Evolutionary conservation across 495 filamentous ascomycete species (phyloP), one percentile per base, ranked within the genome.

Genomic region (Trichoderma gamsii): DNA sequence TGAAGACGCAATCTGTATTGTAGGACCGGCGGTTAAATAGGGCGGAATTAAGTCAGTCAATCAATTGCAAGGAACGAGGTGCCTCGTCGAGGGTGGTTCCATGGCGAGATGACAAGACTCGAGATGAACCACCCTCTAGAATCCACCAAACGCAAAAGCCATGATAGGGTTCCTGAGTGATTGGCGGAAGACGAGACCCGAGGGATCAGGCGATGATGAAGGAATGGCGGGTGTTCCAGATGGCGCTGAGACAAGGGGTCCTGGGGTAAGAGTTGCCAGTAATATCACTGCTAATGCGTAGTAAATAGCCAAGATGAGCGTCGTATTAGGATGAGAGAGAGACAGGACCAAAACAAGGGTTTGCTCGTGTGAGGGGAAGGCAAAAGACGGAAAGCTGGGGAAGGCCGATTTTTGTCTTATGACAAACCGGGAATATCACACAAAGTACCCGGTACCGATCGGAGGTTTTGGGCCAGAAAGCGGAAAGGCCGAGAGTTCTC

Each of bases 41-140:
- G 16, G 27, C 27, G 49, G 49, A 38, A n/a, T 52, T 25, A n/a
- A 52, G 16, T 52, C 49, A 23, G 56, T 61, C 56, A 32, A 32
- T 61, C 56, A 61, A 61, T 61, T 25, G 27, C 56, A 61, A 32
- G 56, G 56, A 61, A 61, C 56, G 56, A 61, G 56, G 25, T 11
- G 78, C 72, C 32, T 70, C 64, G 69, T 74, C 35, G 80, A 81
- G 81, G 80, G 81, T 81, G 81, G 80, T 79, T 76, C 80, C 81
- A 83, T 83, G 73, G 76, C 75, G 77, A 79, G 79, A 68, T 72
- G 73, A 71, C 68, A 73, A 75, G 73, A 79, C 56, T 74, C 56
- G 27, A 61, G 56, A 29, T 75, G 70, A 67, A 73, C 80, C 80
- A 83, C 81, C 81, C 81, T 80, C 78, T 82, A 83, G 66, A 78